Conservation (phyloP, 1,139 yeast species). For the Geotrichum bryndzae region DNA sequence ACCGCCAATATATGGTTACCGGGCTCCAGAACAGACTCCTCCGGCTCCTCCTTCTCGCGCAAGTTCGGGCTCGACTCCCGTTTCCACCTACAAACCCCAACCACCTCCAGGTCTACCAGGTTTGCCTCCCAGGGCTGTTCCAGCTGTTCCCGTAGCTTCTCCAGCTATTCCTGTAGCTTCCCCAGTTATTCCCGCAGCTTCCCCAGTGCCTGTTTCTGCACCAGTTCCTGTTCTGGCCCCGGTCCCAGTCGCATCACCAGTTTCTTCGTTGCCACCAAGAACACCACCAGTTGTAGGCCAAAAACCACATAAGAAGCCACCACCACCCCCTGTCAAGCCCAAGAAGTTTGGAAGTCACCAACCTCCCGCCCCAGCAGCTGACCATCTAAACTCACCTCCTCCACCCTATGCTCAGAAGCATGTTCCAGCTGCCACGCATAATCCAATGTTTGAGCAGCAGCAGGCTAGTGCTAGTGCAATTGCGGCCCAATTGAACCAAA, state of each 20-base stretch:
- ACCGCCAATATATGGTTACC: slow-evolving; percentile 8
- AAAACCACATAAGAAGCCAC: slow-evolving; percentile 9
- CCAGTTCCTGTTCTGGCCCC: slow-evolving; percentile 5
- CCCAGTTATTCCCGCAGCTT: slow-evolving; percentile 1
- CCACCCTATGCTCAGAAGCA: background rate
- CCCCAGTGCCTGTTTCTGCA: slow-evolving; percentile 1
- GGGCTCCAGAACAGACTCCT: background rate
- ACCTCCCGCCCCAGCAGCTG: slow-evolving; percentile 6
- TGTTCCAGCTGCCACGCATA: background rate
- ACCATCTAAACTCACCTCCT: background rate
- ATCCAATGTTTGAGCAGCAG: background rate
- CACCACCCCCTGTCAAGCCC: slow-evolving; percentile 16
- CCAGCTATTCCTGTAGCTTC: background rate
- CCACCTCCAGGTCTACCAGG: slow-evolving; percentile 4
- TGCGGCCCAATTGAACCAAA: background rate
- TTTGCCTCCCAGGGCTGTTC: background rate
- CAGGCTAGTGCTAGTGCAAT: background rate
- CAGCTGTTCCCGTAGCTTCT: background rate
- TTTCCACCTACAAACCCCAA: slow-evolving; percentile 2
- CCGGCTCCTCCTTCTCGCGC: slow-evolving; percentile 1
- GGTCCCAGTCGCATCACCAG: background rate
- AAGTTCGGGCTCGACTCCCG: background rate
- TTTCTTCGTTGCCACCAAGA: background rate
- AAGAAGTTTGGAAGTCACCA: background rate
- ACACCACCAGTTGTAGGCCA: slow-evolving; percentile 1